Percentiles rank a stretch among this genome's conserved stretches.
phyloP scores from a whole-genome alignment of 441 rosid species.

The Eutrema salsugineum region DNA sequence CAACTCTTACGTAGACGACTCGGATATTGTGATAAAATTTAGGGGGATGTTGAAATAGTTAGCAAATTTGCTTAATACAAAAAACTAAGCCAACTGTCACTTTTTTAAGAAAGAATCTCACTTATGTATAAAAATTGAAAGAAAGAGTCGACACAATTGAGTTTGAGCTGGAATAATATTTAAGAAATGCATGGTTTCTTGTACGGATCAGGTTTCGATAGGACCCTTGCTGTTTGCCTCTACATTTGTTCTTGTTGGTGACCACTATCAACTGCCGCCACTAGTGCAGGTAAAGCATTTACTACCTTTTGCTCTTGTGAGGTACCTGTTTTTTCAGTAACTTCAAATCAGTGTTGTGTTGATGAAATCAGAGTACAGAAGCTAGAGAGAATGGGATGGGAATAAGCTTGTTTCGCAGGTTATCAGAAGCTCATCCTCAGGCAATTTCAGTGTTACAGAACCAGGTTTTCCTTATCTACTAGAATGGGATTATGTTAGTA shows the following conservation, averaged over 20 bases:
- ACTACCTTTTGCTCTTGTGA: background rate
- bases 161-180: constrained; percentile 3
- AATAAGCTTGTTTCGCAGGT: constrained; percentile 91
- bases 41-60: background rate
- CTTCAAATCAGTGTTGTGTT: constrained; percentile 24
- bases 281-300: constrained; percentile 70
- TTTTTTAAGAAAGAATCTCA: background rate
- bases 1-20: background rate
- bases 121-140: background rate
- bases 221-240: constrained; percentile 93
- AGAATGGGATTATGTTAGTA: constrained; percentile 8
- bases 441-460: constrained; percentile 94
- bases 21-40: background rate
- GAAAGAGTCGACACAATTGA: background rate
- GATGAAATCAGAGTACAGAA: constrained; percentile 71
- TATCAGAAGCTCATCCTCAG: constrained; percentile 98
- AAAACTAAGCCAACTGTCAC: background rate
- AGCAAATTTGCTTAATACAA: background rate
- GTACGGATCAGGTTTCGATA: constrained; percentile 63
- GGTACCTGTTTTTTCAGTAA: background rate
- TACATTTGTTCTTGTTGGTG: constrained; percentile 95
- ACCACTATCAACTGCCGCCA: constrained; percentile 98
- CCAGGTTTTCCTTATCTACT: constrained; percentile 59
- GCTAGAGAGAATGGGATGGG: constrained; percentile 97
- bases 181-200: constrained; percentile 15